Evolutionary conservation across 2,329 filamentous ascomycete species (phyloP).

Genomic region (Fusarium protoensiforme): DNA sequence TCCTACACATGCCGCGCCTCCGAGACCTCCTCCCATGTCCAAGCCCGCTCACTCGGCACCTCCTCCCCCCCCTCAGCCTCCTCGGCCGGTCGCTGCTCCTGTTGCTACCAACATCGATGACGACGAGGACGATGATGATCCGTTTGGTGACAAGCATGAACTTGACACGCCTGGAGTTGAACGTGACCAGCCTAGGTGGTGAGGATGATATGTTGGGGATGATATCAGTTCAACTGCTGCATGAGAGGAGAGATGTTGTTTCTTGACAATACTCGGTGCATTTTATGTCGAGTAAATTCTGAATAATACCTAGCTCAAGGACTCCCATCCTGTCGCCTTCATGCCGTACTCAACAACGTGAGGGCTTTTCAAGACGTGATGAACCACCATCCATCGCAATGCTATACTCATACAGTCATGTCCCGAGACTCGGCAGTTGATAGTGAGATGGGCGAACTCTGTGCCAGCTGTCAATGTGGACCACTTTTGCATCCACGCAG

Average conservation of each 20-base stretch:
- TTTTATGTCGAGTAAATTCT: neutral
- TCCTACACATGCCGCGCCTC: slow-evolving; percentile 58
- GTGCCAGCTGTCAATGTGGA: too few relatives aligned
- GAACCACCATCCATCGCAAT: too few relatives aligned
- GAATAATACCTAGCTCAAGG: neutral
- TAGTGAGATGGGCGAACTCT: too few relatives aligned
- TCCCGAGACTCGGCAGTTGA: too few relatives aligned
- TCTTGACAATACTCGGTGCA: neutral
- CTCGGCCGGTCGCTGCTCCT: slow-evolving; percentile 19
- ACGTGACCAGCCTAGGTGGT: slow-evolving; percentile 47
- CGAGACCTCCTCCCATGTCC: slow-evolving; percentile 46
- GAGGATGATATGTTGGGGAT: neutral
- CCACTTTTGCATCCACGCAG: too few relatives aligned
- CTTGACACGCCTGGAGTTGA: slow-evolving; percentile 55
- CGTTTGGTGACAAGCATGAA: slow-evolving; percentile 86
- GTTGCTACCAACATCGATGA: slow-evolving; percentile 68
- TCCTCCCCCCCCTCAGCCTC: slow-evolving; percentile 28
- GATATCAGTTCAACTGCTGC: neutral
- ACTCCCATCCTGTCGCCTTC: neutral
- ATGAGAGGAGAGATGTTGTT: neutral
- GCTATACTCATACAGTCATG: too few relatives aligned
- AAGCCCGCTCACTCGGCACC: slow-evolving; percentile 31
- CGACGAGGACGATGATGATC: slow-evolving; percentile 85
- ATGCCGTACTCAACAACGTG: neutral
- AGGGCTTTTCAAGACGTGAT: too few relatives aligned